Evolutionary conservation across 2,329 filamentous ascomycete genomes (phyloP), one percentile per base, ranked within the genome.

Genomic region (Ceratocystiopsis brevicomis): DNA sequence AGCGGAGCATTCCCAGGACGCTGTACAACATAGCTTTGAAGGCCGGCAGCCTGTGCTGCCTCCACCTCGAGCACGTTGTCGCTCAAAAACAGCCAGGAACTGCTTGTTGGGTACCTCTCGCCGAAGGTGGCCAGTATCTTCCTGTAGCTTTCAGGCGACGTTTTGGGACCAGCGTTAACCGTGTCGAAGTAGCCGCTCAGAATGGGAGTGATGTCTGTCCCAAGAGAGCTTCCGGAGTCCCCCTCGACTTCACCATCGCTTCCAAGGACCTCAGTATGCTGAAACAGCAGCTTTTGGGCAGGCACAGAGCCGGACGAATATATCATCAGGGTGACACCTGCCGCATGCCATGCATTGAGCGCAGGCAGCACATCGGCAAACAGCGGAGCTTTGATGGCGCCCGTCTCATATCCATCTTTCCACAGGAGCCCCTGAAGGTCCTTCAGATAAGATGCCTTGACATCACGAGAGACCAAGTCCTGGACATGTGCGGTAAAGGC

Each of bases 281-380:
- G 66, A 59, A 88, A 88, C 49, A 88, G 69, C 48, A 88, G 65
- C 61, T 85, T 83, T 65, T 90, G 83, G 14, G 83, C 83, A 17
- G 78, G 69, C 6, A 88, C 78, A 18, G 80, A 86, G 32, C 83
- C 83, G 13, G 80, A 86, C 4, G 80, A 86, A 62, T 87, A 90
- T 54, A 90, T 87, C 52, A 81, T 73, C 49, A 87, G 67, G 47
- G 64, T 64, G 48, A 73, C 63, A 21, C 68, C 69, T 30, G 64
- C 58, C 15, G 59, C 56, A 44, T 69, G 65, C 73, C 81, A 86
- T 38, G 61, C 52, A 43, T 64, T 59, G 48, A 86, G 64, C 49
- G 69, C 69, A 10, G 73, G 68, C n/a, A 72, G 63, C 16, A 88
- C 82, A 54, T 90, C 83, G 5, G 70, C 61, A 56, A 85, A 90